Evolutionary conservation across 2,329 filamentous ascomycete species (phyloP), one percentile per base, ranked within the genome.

Genomic region (Fusarium multiceps): DNA sequence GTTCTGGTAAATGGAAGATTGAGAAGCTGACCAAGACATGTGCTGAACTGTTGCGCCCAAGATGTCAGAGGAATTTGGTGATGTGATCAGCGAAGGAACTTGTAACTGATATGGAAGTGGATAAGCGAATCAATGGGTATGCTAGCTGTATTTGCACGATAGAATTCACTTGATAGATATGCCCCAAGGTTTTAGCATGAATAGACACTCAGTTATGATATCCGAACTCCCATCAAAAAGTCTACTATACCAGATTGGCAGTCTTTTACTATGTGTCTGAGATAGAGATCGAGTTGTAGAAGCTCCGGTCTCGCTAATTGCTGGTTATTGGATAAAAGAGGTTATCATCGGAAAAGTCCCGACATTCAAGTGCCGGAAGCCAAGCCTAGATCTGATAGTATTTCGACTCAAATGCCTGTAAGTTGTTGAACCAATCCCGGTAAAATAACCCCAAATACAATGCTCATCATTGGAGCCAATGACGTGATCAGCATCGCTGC

Each of bases 1-100:
- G 4, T 79, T 79, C 47, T 79, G 78, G 78, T 79, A 58, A 68
- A 41, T n/a, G 27, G 25, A 13, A 14, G 1, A 16, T 40, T n/a
- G 53, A 42, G 51, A 47, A 18, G 6, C 25, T 28, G 28, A 34
- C 46, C 28, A 47, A 11, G 16, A 34, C 18, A 51, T 27, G 21
- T 13, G 16, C 32, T 21, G 27, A n/a, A 23, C 20, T 27, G 32
- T 21, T 27, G 21, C 25, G 7, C 20, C 37, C 16, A 27, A 20
- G 7, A 28, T 28, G 13, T 12, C 34, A 37, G 28, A 47, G 6
- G 23, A 40, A 18, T 50, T 23, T 37, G 21, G 25, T 47, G 20
- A 47, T n/a, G 25, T 47, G 18, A 47, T 23, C 30, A 45, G 20
- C 18, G 20, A 25, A 25, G 16, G 30, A 21, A 23, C 21, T 25